These are phyloP conservation scores for Venturiaceae sp. DNA, from an alignment of 2,329 filamentous ascomycete species.

Conservation along the genomic window DNA sequence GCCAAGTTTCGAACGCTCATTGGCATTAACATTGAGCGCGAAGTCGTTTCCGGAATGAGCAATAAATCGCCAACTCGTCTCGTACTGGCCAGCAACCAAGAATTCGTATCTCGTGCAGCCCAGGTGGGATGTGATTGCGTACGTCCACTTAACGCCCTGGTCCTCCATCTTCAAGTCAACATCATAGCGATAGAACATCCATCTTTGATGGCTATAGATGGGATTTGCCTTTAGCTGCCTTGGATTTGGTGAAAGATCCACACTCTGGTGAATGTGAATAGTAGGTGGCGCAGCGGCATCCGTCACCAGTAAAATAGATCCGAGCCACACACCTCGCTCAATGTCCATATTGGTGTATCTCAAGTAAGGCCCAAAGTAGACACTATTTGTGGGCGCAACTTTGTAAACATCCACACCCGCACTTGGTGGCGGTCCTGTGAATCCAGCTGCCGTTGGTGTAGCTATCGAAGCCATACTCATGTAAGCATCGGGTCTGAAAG, in stretches of 20 bases:
- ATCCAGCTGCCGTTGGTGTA: constrained; percentile 69
- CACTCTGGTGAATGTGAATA: constrained; percentile 86
- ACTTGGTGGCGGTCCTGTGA: constrained; percentile 77
- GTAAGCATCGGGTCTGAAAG: constrained; percentile 69
- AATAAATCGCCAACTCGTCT: constrained; percentile 92
- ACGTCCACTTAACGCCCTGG: constrained; percentile 80
- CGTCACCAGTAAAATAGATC: constrained; percentile 87
- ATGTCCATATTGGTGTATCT: constrained; percentile 97
- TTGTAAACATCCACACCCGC: constrained; percentile 93
- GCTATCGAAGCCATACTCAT: constrained; percentile 68
- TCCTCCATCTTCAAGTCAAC: constrained; percentile 87
- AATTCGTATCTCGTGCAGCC: constrained; percentile 99
- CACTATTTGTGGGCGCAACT: constrained; percentile 84
- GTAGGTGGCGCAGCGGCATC: constrained; percentile 88
- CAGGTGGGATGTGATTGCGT: constrained; percentile 91
- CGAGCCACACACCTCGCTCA: constrained; percentile 81
- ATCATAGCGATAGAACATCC: constrained; percentile 94
- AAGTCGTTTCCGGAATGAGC: constrained; percentile 97
- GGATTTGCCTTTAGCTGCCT: constrained; percentile 72
- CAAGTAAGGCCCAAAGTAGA: constrained; percentile 95
- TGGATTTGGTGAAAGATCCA: constrained; percentile 86
- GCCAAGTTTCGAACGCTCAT: constrained; percentile 75
- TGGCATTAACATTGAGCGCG: constrained; percentile 73
- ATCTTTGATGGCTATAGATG: constrained; percentile 84
- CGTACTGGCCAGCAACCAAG: constrained; percentile 78